Base-by-base conservation (phyloP, 129 eudicot species). In the Silybum marianum region DNA sequence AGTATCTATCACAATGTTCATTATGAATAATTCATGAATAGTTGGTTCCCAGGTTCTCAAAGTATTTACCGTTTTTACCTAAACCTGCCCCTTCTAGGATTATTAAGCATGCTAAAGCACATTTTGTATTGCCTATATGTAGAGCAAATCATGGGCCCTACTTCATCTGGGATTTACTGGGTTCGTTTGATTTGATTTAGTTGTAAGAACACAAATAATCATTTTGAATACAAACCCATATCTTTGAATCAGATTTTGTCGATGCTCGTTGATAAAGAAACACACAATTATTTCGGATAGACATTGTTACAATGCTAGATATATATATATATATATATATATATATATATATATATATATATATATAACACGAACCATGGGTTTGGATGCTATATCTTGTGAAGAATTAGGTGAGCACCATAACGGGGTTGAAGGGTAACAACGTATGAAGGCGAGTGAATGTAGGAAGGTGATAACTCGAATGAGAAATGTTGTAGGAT, bases 401-500 rank as follows among this genome's bases (percentile, higher is more conserved):
- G 86, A 24, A 90, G 83, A 25, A 79, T 84, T 36, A 90, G 25
- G 19, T 82, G 89, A 36, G 88, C 92, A 51, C 92, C 92, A 36
- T 79, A 30, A 74, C 86, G 89, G 2, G 95, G 92, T 78, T 83
- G 87, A 51, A 88, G 90, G 11, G 89, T 84, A 3, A 80, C 85
- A 46, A 77, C 84, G 54, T 73, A 80, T 0, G 83, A 60, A 71
- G 95, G 94, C 3, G 94, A 83, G 82, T 90, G 91, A 70, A 81
- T 83, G 48, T 90, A 90, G 69, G 90, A 84, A 16, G 90, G 94
- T 8, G 91, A 88, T n/a, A 88, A 74, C 80, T 88, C 84, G 25
- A 90, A 88, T 0, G 87, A 72, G 66, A 90, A 90, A 34, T 87
- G 81, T 36, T 78, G 81, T 76, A 86, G 86, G 48, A 90, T 86